Conservation (phyloP, 371 early-diverging fungal species). For the Parasitella parasitica region DNA sequence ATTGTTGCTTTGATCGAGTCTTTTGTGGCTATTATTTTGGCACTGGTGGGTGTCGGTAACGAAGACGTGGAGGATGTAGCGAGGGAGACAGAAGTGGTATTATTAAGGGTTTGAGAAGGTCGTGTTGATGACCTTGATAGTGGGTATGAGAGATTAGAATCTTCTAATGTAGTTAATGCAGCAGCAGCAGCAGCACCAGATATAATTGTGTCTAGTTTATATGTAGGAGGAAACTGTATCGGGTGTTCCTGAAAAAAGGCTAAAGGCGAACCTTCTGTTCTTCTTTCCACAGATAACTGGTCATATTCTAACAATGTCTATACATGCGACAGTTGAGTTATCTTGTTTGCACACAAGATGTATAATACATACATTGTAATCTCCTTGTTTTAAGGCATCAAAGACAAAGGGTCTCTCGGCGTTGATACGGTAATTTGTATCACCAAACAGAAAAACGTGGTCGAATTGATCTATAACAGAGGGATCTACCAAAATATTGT, state of each 20-base stretch:
- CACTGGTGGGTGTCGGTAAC: neutral
- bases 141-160: neutral
- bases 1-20: neutral
- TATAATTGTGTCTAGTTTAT: slow-evolving; percentile 71
- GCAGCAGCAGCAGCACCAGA: neutral
- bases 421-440: slow-evolving; percentile 79
- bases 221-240: slow-evolving; percentile 86
- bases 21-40: neutral
- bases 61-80: slow-evolving; percentile 14
- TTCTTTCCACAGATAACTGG: slow-evolving; percentile 58
- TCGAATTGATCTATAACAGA: slow-evolving; percentile 58
- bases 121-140: neutral
- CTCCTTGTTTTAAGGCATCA: slow-evolving; percentile 41
- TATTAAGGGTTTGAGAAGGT: neutral
- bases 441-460: slow-evolving; percentile 76
- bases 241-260: slow-evolving; percentile 71
- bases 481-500: slow-evolving; percentile 12
- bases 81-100: neutral
- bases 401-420: slow-evolving; percentile 57
- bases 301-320: slow-evolving; percentile 61
- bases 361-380: slow-evolving; percentile 40
- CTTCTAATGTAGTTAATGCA: neutral
- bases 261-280: slow-evolving; percentile 48
- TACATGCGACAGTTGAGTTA: no score
- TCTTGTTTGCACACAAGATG: neutral